phyloP scores from a whole-genome alignment of 805 yeast genomes.

The Barnettozyma sucrosica region DNA sequence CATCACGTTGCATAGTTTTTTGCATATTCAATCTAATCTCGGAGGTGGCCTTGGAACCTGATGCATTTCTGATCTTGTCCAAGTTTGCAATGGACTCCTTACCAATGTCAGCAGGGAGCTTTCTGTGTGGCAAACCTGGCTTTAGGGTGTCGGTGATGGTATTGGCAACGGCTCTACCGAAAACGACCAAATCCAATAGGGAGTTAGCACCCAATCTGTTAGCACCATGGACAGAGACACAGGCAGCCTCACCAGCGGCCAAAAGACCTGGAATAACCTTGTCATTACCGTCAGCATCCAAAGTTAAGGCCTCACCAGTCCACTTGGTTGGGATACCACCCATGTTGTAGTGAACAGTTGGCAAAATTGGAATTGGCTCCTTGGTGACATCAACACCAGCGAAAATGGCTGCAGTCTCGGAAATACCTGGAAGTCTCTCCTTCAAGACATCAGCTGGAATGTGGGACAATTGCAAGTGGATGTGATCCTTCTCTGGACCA shows the following conservation, averaged over 20 bases:
- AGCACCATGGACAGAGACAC: slow-evolving; percentile 99
- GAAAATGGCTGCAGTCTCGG: slow-evolving; percentile 96
- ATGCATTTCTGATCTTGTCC: slow-evolving; percentile 80
- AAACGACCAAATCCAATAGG: slow-evolving; percentile 89
- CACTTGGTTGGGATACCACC: slow-evolving; percentile 99
- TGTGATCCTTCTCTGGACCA: slow-evolving; percentile 93
- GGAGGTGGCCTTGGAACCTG: slow-evolving; percentile 79
- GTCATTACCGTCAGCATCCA: slow-evolving; percentile 84
- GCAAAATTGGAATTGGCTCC: slow-evolving; percentile 97
- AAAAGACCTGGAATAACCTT: slow-evolving; percentile 84
- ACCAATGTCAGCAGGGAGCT: slow-evolving; percentile 82
- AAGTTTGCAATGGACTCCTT: slow-evolving; percentile 84
- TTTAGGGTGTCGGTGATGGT: slow-evolving; percentile 78
- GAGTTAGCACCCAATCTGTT: slow-evolving; percentile 99
- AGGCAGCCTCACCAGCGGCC: slow-evolving; percentile 99
- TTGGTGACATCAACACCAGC: slow-evolving; percentile 99
- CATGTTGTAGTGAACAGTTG: slow-evolving; percentile 99
- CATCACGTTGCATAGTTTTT: slow-evolving; percentile 92
- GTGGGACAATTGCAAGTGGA: slow-evolving; percentile 89
- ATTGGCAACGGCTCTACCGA: slow-evolving; percentile 97
- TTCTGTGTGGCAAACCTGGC: slow-evolving; percentile 84
- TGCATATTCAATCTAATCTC: slow-evolving; percentile 90
- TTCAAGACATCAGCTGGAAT: slow-evolving; percentile 86
- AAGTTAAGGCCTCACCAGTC: slow-evolving; percentile 88
- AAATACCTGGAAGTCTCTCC: slow-evolving; percentile 98